A percentile compares a stretch with the other conserved stretches of the same genome.
Evolutionary conservation across 345 rosid genomes (phyloP).

Genomic region (Cardamine chenopodiifolia): DNA sequence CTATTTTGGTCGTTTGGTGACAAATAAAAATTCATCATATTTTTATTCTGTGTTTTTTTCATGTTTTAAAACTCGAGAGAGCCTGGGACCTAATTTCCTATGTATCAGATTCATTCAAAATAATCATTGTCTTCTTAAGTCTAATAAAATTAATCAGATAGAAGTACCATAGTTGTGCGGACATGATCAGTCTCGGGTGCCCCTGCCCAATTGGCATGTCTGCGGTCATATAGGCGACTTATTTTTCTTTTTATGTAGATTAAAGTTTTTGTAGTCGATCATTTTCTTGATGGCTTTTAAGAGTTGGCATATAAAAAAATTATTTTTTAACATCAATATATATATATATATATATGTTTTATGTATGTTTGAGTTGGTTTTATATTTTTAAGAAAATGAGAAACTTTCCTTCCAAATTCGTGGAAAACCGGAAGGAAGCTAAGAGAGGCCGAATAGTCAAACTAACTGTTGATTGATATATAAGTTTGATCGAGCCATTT

Average conservation of each 20-base stretch:
- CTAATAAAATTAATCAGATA: background rate
- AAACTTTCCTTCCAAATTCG: slow-evolving; percentile 25
- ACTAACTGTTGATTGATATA: slow-evolving; percentile 31
- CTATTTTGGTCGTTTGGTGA: background rate
- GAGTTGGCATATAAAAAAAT: background rate
- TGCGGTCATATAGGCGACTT: background rate
- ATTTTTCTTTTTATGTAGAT: background rate
- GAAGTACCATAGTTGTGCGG: background rate
- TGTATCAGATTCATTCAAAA: background rate
- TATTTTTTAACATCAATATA: background rate
- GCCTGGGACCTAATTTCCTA: background rate
- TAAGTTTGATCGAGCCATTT: slow-evolving; percentile 27
- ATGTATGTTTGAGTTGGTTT: background rate
- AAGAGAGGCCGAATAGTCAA: slow-evolving; percentile 35
- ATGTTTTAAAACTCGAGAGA: background rate
- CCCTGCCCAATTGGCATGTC: background rate
- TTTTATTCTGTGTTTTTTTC: background rate
- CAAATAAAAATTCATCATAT: background rate
- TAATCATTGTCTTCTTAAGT: too few species aligned
- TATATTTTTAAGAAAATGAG: too few species aligned
- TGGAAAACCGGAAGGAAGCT: slow-evolving; percentile 18
- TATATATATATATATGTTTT: background rate
- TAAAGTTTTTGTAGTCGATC: background rate
- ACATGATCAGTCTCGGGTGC: slow-evolving; percentile 6
- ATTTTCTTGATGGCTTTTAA: background rate